Evolutionary conservation across 352 stramenopile species (phyloP), one percentile per base, ranked within the genome.

Genomic region (Globisporangium carolinianum): DNA sequence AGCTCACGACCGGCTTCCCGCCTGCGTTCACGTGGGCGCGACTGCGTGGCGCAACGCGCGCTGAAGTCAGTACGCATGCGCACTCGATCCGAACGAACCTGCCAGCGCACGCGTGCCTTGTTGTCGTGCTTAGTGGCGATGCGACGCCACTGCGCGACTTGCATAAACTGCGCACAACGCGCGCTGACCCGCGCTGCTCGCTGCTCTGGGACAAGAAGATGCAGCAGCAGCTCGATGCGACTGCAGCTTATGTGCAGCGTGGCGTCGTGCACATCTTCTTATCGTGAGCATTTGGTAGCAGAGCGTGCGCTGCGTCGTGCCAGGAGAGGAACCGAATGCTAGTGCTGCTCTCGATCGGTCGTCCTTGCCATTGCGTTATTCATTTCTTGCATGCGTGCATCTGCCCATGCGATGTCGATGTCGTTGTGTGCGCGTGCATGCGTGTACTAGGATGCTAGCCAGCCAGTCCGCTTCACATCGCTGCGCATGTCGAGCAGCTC

Each of bases 1-100:
- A 94, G 64, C 68, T 94, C 54, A 91, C 82, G 12, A 92, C 84
- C 17, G 84, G 84, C 6, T 91, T 88, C 60, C 82, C 84, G 17
- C 84, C 84, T 10, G 74, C 85, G 55, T 77, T 94, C 47, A 94
- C 84, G 4, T 94, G 84, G 84, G 76, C 76, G 12, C 72, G 80
- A 14, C 58, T 89, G 47, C 77, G 79, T 6, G 66, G 66, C 1
- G 69, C 72, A 4, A 71, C 67, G 17, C 77, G 76, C 5, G 66
- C 63, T 0, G 79, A 88, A 47, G 61, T 89, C 17, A 47, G 68
- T 14, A 52, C 46, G 42, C 62, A 72, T 52, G 60, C 74, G 10
- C 55, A 66, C 45, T 42, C 68, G 48, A 75, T 93, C 39, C 67
- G 71, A 24, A 52, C 56, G n/a, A 67, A 71, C 36, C 47, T 91